A percentile compares a stretch with the other conserved stretches of the same genome.
Evolutionary conservation across 2,329 filamentous ascomycete genomes (phyloP).

Genomic region (Amylocarpus encephaloides): DNA sequence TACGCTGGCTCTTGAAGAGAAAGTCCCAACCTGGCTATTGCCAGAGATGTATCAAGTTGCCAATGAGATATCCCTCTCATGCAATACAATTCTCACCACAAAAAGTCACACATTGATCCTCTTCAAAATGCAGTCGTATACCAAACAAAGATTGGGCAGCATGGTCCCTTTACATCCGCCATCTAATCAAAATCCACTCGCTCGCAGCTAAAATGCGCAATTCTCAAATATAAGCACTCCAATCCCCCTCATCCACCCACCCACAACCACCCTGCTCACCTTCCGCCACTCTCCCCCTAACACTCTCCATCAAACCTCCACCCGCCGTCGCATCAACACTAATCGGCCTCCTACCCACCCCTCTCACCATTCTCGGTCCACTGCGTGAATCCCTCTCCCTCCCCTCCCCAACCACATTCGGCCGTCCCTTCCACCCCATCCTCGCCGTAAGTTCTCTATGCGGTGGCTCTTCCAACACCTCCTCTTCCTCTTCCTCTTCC

Average conservation of each 20-base stretch:
- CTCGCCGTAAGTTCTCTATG: constrained; percentile 1
- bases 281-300: constrained; percentile 7
- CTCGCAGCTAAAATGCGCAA: background rate
- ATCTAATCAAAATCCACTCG: no score
- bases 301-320: constrained; percentile 13
- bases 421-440: background rate
- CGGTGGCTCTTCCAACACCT: no score
- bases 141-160: no score
- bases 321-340: constrained; percentile 21
- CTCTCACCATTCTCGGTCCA: constrained; percentile 16
- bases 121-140: no score
- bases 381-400: constrained; percentile 1
- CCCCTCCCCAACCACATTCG: background rate
- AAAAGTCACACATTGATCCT: no score
- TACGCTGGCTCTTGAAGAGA: no score
- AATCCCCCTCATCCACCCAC: constrained; percentile 11
- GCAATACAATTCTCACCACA: no score
- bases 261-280: background rate
- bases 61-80: no score
- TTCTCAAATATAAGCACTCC: constrained; percentile 21
- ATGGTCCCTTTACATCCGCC: no score
- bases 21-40: no score
- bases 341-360: constrained; percentile 18
- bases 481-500: constrained; percentile 3
- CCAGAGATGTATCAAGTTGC: no score